These are phyloP conservation scores for Tricladium varicosporioides DNA, from an alignment of 2,329 filamentous ascomycete species.

Conservation along the genomic window DNA sequence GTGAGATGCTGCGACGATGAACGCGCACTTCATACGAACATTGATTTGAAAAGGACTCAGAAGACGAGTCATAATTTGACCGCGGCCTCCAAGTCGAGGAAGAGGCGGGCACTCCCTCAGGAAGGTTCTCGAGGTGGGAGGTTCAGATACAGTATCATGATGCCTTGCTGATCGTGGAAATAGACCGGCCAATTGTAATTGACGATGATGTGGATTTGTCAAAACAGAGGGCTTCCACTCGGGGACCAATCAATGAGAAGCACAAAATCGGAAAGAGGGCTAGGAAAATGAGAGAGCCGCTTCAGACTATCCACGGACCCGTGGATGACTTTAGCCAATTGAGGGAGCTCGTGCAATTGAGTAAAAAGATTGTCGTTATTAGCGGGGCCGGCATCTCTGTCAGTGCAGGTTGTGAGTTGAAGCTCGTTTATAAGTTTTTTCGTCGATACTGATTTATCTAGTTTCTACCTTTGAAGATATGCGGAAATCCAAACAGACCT, in stretches of 20 bases:
- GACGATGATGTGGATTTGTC: neutral
- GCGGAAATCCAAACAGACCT: constrained; percentile 21
- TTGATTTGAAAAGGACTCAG: constrained; percentile 12
- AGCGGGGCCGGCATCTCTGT: constrained; percentile 20
- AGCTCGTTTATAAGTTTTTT: constrained; percentile 9
- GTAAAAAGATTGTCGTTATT: constrained; percentile 25
- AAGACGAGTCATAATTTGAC: neutral
- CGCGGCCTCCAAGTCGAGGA: neutral
- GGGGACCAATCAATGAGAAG: neutral
- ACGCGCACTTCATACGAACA: constrained; percentile 17
- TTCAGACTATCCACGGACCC: neutral
- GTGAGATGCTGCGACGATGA: constrained; percentile 18
- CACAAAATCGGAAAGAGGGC: neutral
- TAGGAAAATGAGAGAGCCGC: neutral
- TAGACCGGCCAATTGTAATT: constrained; percentile 1
- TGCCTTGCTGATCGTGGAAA: constrained; percentile 1
- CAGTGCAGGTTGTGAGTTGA: constrained; percentile 38
- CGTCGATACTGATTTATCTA: neutral
- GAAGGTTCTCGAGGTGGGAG: constrained; percentile 2
- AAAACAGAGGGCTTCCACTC: neutral
- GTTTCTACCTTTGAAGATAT: constrained; percentile 18
- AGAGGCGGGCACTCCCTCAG: neutral
- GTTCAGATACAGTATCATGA: neutral
- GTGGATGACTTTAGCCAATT: neutral
- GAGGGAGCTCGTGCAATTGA: constrained; percentile 20